phyloP scores from a whole-genome alignment of 2,329 filamentous ascomycete genomes.

The Aureobasidium sp. region DNA sequence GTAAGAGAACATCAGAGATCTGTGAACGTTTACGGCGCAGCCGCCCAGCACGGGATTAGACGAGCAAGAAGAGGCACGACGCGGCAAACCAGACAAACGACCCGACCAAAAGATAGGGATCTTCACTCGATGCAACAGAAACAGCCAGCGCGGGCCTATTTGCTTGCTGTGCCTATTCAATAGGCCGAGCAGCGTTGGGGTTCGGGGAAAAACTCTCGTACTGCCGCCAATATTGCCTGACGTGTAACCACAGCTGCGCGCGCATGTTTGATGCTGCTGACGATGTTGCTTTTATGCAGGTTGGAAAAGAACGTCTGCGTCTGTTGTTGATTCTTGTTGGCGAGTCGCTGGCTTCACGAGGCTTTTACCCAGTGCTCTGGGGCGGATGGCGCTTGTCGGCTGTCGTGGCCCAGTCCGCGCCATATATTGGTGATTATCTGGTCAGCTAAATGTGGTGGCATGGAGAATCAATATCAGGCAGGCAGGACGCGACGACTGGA shows the following conservation, averaged over 20 bases:
- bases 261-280: background rate
- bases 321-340: background rate
- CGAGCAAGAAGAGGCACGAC: conserved; percentile 5
- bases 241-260: conserved; percentile 1
- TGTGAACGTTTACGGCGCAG: background rate
- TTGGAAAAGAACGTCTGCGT: background rate
- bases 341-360: background rate
- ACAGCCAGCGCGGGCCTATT: background rate
- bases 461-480: conserved; percentile 7
- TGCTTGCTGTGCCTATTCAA: conserved; percentile 8
- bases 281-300: background rate
- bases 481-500: background rate
- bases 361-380: background rate
- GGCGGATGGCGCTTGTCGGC: conserved; percentile 10
- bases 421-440: conserved; percentile 6
- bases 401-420: conserved; percentile 3
- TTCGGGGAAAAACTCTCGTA: background rate
- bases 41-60: background rate
- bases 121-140: conserved; percentile 7
- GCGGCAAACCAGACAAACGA: background rate
- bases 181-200: conserved; percentile 9
- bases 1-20: background rate
- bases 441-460: conserved; percentile 11
- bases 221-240: conserved; percentile 4
- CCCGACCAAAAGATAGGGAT: background rate